These are phyloP conservation scores for Eutreptiella sp. DNA, from an alignment of 208 protist genomes.

Conservation along the genomic window DNA sequence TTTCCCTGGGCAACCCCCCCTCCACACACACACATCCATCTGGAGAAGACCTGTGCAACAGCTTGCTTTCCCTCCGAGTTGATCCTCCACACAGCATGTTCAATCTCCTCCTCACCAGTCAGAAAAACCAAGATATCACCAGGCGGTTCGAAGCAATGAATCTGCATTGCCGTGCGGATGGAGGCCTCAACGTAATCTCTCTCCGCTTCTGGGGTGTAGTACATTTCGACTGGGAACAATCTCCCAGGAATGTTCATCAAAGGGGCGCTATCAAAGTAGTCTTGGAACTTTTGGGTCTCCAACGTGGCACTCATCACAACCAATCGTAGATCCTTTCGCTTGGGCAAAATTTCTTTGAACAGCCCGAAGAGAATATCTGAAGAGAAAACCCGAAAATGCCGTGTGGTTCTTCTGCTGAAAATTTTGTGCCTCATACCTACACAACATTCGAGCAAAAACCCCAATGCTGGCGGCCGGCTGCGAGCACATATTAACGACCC, in stretches of 20 bases:
- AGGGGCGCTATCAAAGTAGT: slow-evolving; percentile 73
- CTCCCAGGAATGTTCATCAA: slow-evolving; percentile 65
- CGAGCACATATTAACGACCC: no score
- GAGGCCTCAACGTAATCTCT: slow-evolving; percentile 82
- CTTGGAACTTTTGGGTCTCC: slow-evolving; percentile 80
- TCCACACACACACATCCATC: neutral
- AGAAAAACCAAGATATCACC: slow-evolving; percentile 98
- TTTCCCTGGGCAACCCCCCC: neutral
- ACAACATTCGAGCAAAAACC: no score
- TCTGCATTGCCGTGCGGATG: slow-evolving; percentile 66
- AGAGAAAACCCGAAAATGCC: no score
- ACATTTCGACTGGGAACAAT: slow-evolving; percentile 70
- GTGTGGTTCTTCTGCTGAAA: neutral
- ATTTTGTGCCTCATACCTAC: neutral
- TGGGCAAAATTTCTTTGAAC: slow-evolving; percentile 66
- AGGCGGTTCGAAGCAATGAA: slow-evolving; percentile 57
- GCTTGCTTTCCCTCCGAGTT: slow-evolving; percentile 27
- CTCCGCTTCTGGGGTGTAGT: slow-evolving; percentile 80
- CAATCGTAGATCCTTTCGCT: slow-evolving; percentile 69
- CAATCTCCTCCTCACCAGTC: slow-evolving; percentile 95
- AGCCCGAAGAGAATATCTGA: slow-evolving; percentile 77
- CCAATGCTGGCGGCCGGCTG: no score
- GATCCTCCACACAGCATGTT: slow-evolving; percentile 58
- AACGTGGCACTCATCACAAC: slow-evolving; percentile 87
- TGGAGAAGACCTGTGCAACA: neutral